Evolutionary conservation across 2,329 filamentous ascomycete genomes (phyloP), one percentile per base, ranked within the genome.

Genomic region (Fusarium falciforme): DNA sequence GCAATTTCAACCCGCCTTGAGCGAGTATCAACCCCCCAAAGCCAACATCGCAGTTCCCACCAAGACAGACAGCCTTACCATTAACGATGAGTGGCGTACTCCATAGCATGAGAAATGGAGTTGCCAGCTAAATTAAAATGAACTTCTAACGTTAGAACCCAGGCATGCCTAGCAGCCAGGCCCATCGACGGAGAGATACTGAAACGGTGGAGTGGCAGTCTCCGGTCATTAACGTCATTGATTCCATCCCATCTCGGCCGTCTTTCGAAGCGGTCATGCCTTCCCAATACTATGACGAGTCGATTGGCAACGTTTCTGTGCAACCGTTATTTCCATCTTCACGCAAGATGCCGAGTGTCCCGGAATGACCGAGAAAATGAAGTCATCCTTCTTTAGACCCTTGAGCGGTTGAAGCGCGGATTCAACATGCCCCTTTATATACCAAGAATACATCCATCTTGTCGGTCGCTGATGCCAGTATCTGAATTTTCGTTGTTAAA

Each of bases 391-490:
- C 10, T 52, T 6, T 17, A 12, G 44, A 29, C 5, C 10, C 25
- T 29, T 11, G 6, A 22, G 42, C 6, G 5, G 20, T 16, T n/a
- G 44, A n/a, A 27, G 9, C 6, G 17, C 9, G 12, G 2, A 17
- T 17, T 2, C 47, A n/a, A n/a, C 16, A 52, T 7, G 2, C 47
- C 7, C 20, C 25, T 29, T 29, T 49, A n/a, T 29, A n/a, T 52
- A 25, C 47, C 47, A 29, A 52, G 5, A 27, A 8, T 16, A n/a
- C 3, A 29, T 49, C 44, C 11, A 12, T n/a, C 10, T 12, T 49
- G 3, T 11, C 9, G 1, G 6, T 7, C 16, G 0, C 25, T 12
- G 3, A n/a, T 52, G 10, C 9, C 2, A 10, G 0, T 31, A 31
- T 31, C 29, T 31, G 0, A 31, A 31, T 31, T 31, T 31, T 31